Base-by-base conservation (phyloP, 2,329 filamentous ascomycete species). In the Talaromyces albobiverticillius region DNA sequence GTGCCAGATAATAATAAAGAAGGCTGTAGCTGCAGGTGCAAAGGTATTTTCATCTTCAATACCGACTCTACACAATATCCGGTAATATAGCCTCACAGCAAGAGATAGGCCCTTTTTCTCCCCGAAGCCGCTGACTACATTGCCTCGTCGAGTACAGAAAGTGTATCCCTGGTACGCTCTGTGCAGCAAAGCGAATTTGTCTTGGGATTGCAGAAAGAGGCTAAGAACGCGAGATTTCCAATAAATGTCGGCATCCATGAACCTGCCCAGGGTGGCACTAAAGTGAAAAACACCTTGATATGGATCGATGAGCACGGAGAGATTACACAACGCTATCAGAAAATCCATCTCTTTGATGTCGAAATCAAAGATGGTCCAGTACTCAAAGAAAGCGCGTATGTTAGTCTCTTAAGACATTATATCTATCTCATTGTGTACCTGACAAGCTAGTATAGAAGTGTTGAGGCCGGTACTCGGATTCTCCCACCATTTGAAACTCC, bases 61-160 rank as follows among this genome's bases (percentile, higher is more conserved):
- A 36, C 16, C n/a, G n/a, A n/a, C n/a, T n/a, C n/a, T n/a, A 29
- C n/a, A 41, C n/a, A 23, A 22, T 18, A 48, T 23, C n/a, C 14
- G 20, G 22, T 22, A 32, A 53, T 43, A 26, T 49, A 32, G 23
- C 20, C 32, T 55, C 18, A 46, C 42, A 40, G 31, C 22, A 48
- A 25, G 20, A 51, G 34, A 14, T 58, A 89, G 82, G 84, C 88
- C 16, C 82, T 96, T 47, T 96, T 97, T 75, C 86, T 96, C 51
- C 93, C 93, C 11, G 93, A 96, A 79, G 93, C 93, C 22, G 84
- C 84, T 54, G 91, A 96, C 75, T 96, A 96, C 76, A 91, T 96
- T 63, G 87, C 84, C 18, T 77, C 81, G 1, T 85, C 84, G 0
- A 78, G 86, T 2, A 70, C 82, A 10, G 85, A 92, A 63, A 88